Evolutionary conservation across 768 basidiomycete genomes (phyloP), one percentile per base, ranked within the genome.

Genomic region (Termitomyces sp.): DNA sequence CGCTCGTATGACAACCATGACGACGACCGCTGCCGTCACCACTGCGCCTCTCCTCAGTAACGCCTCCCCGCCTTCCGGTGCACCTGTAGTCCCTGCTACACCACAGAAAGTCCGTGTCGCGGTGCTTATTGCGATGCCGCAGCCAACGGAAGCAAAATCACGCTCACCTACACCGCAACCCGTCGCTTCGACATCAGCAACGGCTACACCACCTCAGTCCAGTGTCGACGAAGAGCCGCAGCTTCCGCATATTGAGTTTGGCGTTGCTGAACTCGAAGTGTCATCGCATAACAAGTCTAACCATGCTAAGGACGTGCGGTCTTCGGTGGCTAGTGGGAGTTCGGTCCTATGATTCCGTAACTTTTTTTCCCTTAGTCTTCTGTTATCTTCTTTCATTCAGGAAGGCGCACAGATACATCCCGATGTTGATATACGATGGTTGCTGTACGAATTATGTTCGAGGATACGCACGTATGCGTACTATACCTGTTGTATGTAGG

Each of bases 121-220:
- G 0, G 70, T 73, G 33, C 63, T 73, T 24, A 71, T 75, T 27
- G 73, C 71, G 4, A 75, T 75, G 73, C 73, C 72, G 2, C 65
- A 66, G 37, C 66, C 58, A 15, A 45, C 66, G 24, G 57, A 42
- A 58, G 37, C 54, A 12, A 61, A 60, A 55, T 50, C 58, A 15
- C 46, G 54, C 9, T 61, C 63, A 11, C 39, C 54, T 7, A 22
- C 48, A 7, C 48, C 56, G 6, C 50, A 45, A 6, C 53, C 44
- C 20, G 37, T 54, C 8, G 36, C 67, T 13, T 37, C 65, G 27
- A 58, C 61, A 3, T 55, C 58, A 8, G 18, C 61, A 7, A 45
- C 58, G 2, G 27, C 34, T 1, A 54, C 41, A 13, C 27, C 56
- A 4, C 27, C 31, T 27, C 50, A 18, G 4, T 27, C 42, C 11